phyloP scores from a whole-genome alignment of 495 filamentous ascomycete species.

The Hyaloscypha bicolor region DNA sequence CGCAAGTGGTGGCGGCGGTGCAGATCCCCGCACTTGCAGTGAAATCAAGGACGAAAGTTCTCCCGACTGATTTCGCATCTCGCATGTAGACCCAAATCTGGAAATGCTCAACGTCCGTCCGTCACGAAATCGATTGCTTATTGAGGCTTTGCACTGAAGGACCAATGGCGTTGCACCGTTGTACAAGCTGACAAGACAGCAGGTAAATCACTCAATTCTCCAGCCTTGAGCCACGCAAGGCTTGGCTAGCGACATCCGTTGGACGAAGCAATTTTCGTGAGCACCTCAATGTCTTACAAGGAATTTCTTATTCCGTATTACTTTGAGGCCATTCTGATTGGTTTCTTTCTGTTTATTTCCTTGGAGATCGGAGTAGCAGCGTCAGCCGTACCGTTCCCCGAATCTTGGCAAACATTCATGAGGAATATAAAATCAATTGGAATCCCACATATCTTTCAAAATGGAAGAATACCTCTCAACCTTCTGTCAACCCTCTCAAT shows the following conservation, averaged over 20 bases:
- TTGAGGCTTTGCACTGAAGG: background rate
- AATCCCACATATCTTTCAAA: background rate
- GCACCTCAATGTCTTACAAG: background rate
- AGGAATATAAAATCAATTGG: background rate
- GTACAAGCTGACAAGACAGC: background rate
- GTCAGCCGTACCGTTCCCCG: too few relatives aligned
- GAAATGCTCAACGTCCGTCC: background rate
- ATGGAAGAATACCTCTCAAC: background rate
- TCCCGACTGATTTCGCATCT: background rate
- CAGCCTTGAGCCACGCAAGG: background rate
- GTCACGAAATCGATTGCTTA: background rate
- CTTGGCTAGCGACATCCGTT: background rate
- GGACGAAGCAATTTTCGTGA: background rate
- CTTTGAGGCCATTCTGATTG: background rate
- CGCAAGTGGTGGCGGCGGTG: background rate
- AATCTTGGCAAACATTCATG: background rate
- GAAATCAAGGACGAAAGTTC: background rate
- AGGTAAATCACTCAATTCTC: background rate
- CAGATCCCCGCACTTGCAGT: background rate
- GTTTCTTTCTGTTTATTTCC: background rate
- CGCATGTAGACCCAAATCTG: background rate
- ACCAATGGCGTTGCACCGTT: background rate
- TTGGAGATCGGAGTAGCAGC: background rate
- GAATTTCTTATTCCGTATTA: background rate
- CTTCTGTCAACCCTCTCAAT: background rate